Evolutionary conservation across 345 rosid species (phyloP).

Genomic region (Microcos paniculata): DNA sequence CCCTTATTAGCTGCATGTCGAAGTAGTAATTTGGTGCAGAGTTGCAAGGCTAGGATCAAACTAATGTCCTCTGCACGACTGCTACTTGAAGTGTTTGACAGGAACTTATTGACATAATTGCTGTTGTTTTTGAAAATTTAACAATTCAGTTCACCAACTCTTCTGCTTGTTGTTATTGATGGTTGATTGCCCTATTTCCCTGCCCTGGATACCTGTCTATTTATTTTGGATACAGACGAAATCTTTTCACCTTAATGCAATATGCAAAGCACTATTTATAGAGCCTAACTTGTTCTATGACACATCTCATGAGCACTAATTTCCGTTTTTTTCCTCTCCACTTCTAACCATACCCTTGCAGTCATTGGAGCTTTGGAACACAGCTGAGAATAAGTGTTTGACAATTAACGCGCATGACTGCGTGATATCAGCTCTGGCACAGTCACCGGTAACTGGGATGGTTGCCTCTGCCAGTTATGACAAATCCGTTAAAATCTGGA

Average conservation of each 20-base stretch:
- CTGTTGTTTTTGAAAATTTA: neutral
- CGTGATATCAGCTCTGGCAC: slow-evolving; percentile 74
- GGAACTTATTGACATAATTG: slow-evolving; percentile 2
- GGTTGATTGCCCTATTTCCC: neutral
- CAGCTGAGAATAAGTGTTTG: slow-evolving; percentile 75
- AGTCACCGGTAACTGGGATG: slow-evolving; percentile 69
- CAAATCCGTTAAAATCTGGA: slow-evolving; percentile 94
- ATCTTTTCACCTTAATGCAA: neutral
- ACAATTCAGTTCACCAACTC: neutral
- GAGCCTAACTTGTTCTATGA: neutral
- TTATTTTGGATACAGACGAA: neutral
- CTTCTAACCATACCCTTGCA: slow-evolving; percentile 24
- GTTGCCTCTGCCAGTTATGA: slow-evolving; percentile 88
- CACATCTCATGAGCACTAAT: slow-evolving; percentile 1
- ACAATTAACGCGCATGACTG: slow-evolving; percentile 70
- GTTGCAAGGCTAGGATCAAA: no score
- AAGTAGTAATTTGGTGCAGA: no score
- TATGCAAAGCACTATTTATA: neutral
- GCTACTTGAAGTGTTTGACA: no score
- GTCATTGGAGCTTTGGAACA: slow-evolving; percentile 87
- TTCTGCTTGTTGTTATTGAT: neutral
- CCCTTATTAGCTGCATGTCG: no score
- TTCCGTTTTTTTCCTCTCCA: neutral
- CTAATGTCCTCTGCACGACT: no score
- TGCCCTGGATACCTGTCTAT: neutral